Conservation (phyloP, 2,329 filamentous ascomycete genomes). For the Thelonectria blattea region DNA sequence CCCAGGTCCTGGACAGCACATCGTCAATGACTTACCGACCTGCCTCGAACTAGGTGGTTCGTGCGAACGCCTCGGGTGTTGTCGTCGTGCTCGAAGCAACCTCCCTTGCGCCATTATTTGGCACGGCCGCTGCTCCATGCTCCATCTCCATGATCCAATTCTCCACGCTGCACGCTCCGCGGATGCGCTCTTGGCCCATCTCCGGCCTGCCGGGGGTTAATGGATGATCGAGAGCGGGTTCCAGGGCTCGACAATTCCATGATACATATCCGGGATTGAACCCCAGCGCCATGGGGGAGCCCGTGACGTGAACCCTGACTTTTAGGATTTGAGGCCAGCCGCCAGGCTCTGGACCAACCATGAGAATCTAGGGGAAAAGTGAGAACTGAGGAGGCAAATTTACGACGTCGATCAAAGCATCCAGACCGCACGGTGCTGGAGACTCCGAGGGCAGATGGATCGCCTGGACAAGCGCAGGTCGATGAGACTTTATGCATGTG, state of each 20-base stretch:
- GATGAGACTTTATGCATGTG: slow-evolving; percentile 39
- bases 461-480: slow-evolving; percentile 26
- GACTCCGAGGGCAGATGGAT: slow-evolving; percentile 20
- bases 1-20: slow-evolving; percentile 24
- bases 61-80: slow-evolving; percentile 35
- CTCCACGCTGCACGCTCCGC: slow-evolving; percentile 11
- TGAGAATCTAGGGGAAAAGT: background rate
- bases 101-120: slow-evolving; percentile 32
- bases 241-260: slow-evolving; percentile 23
- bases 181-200: slow-evolving; percentile 21
- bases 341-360: slow-evolving; percentile 6
- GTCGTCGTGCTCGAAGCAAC: slow-evolving; percentile 27
- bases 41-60: slow-evolving; percentile 38
- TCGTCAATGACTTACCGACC: slow-evolving; percentile 32
- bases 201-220: slow-evolving; percentile 27
- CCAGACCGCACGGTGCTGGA: background rate
- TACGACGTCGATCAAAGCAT: background rate
- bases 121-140: slow-evolving; percentile 22
- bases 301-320: slow-evolving; percentile 3
- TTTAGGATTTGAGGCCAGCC: slow-evolving; percentile 18
- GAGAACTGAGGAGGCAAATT: slow-evolving; percentile 8
- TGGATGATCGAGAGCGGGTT: slow-evolving; percentile 18
- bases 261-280: slow-evolving; percentile 21
- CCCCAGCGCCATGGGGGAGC: slow-evolving; percentile 21
- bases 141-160: slow-evolving; percentile 8